Evolutionary conservation across 805 yeast species (phyloP).

Genomic region (Komagataella populi): DNA sequence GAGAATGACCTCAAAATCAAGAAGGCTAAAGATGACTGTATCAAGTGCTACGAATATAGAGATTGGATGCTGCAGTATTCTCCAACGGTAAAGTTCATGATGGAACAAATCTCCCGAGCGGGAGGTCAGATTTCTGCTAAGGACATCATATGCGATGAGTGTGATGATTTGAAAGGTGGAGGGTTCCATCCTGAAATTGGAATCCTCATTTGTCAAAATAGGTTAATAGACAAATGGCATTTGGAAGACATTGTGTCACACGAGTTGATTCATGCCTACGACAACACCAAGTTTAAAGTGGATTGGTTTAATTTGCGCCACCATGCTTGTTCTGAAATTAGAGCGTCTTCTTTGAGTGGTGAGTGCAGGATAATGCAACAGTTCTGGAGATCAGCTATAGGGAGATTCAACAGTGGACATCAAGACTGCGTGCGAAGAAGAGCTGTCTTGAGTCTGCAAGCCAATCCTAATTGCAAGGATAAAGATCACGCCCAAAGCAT

Average conservation of each 20-base stretch:
- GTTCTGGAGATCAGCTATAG: constrained; percentile 34
- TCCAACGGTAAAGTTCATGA: constrained; percentile 81
- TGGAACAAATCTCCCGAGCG: constrained; percentile 63
- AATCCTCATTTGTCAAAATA: constrained; percentile 74
- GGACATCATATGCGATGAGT: constrained; percentile 65
- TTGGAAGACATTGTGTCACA: constrained; percentile 87
- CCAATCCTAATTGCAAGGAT: constrained; percentile 71
- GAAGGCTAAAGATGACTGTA: constrained; percentile 41
- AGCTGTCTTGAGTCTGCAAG: constrained; percentile 72
- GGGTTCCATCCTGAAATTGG: constrained; percentile 91
- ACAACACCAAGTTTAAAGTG: constrained; percentile 75
- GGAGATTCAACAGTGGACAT: constrained; percentile 61
- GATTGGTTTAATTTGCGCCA: constrained; percentile 79
- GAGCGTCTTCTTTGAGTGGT: constrained; percentile 88
- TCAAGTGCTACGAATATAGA: constrained; percentile 55
- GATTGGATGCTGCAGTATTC: constrained; percentile 73
- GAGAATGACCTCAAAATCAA: constrained; percentile 37
- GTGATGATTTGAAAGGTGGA: constrained; percentile 63
- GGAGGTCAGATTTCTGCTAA: constrained; percentile 28
- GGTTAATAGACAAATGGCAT: constrained; percentile 60
- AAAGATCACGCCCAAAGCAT: constrained; percentile 63
- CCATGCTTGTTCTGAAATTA: constrained; percentile 93
- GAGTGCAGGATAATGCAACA: constrained; percentile 90
- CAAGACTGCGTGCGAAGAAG: constrained; percentile 85
- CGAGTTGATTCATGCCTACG: constrained; percentile 89